Evolutionary conservation across 73 alveolate species (phyloP).

Genomic region (Tetrahymena elliotti): DNA sequence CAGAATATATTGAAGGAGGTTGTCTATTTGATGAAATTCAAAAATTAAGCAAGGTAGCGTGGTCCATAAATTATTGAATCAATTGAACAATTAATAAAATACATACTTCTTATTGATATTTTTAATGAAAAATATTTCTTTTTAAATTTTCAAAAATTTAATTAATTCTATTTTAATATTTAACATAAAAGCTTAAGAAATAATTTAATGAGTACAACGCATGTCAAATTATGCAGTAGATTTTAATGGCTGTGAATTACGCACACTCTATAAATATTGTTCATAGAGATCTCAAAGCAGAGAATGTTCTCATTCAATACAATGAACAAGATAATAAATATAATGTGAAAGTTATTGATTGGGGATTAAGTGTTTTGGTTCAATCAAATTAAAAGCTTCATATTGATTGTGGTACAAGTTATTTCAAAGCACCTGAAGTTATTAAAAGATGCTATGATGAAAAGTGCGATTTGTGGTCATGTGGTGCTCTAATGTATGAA

Average conservation of each 20-base stretch:
- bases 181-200: background rate
- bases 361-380: slow-evolving; percentile 31
- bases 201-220: slow-evolving; percentile 7
- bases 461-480: slow-evolving; percentile 43
- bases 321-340: background rate
- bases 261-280: slow-evolving; percentile 57
- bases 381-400: slow-evolving; percentile 7
- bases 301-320: slow-evolving; percentile 39
- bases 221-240: slow-evolving; percentile 5
- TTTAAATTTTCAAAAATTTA: background rate
- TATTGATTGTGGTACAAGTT: slow-evolving; percentile 24
- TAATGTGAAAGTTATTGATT: slow-evolving; percentile 31
- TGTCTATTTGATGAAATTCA: slow-evolving; percentile 42
- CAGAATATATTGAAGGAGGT: slow-evolving; percentile 46
- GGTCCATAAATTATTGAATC: no score
- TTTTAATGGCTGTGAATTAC: slow-evolving; percentile 42
- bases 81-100: no score
- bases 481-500: slow-evolving; percentile 30
- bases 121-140: background rate
- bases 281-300: slow-evolving; percentile 68
- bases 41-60: background rate
- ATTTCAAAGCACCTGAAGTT: slow-evolving; percentile 43
- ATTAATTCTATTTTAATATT: background rate
- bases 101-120: background rate
- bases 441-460: slow-evolving; percentile 29